Evolutionary conservation across 345 rosid genomes (phyloP).

Genomic region (Sapria himalayana): DNA sequence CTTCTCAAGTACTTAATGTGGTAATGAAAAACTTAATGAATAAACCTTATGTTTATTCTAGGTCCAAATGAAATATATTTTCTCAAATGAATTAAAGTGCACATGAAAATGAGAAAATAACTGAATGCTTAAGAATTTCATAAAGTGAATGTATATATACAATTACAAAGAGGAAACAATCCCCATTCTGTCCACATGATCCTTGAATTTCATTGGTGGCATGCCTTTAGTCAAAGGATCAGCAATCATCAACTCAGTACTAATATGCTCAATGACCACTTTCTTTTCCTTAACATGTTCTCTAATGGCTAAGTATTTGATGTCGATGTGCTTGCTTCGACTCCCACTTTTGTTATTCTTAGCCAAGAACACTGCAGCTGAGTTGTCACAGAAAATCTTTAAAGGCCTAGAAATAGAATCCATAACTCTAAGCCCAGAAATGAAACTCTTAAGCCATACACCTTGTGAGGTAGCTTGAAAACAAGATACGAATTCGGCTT

Average conservation of each 20-base stretch:
- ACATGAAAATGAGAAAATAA: no score
- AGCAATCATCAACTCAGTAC: not conserved
- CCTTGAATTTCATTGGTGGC: no score
- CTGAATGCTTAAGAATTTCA: no score
- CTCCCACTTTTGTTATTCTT: conserved; percentile 1
- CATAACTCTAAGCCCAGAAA: not conserved
- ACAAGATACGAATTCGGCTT: not conserved
- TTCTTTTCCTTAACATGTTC: not conserved
- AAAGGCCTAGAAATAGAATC: not conserved
- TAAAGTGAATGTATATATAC: no score
- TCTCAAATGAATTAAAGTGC: no score
- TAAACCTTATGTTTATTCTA: not conserved
- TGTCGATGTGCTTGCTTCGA: not conserved
- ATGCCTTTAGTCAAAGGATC: not conserved
- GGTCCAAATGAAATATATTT: not conserved
- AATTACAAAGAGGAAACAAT: no score
- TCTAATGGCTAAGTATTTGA: not conserved
- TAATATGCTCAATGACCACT: not conserved
- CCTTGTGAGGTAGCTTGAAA: not conserved
- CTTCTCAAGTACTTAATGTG: not conserved
- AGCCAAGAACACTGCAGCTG: not conserved
- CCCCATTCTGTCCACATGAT: no score
- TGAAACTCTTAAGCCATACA: not conserved
- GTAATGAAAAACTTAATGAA: not conserved
- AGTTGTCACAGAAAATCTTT: no score